Evolutionary conservation across 129 eudicot genomes (phyloP).

Genomic region (Tagetes erecta): DNA sequence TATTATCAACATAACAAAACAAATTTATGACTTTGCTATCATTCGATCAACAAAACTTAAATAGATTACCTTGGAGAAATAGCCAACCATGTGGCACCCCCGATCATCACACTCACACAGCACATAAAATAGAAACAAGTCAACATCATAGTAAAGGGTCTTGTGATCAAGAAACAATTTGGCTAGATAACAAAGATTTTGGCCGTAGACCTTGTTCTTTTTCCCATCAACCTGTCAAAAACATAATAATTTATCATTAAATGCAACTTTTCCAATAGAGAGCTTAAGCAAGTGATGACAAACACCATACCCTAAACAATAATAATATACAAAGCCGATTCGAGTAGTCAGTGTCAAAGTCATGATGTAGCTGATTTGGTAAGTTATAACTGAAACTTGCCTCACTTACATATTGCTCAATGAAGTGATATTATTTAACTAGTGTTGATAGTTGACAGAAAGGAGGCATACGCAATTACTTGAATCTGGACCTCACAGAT

Average conservation of each 20-base stretch:
- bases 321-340: not conserved
- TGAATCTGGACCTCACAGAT: not conserved
- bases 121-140: conserved; percentile 84
- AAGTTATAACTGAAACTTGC: not conserved
- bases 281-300: not conserved
- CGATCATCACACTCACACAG: conserved; percentile 98
- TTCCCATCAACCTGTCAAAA: conserved; percentile 91
- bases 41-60: not conserved
- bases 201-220: conserved; percentile 94
- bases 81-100: conserved; percentile 99
- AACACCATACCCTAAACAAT: not conserved
- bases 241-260: not conserved
- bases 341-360: not conserved
- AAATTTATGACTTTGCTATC: not conserved
- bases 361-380: not conserved
- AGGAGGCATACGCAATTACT: not conserved
- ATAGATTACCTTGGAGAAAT: conserved; percentile 81
- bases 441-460: not conserved
- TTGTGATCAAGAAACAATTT: conserved; percentile 98
- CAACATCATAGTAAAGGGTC: conserved; percentile 95
- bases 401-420: not conserved
- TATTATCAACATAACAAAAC: conserved; percentile 9
- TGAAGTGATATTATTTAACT: not conserved
- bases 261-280: not conserved
- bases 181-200: conserved; percentile 91